These are phyloP conservation scores for Citrus reticulata DNA, from an alignment of 345 rosid genomes.

Conservation along the genomic window DNA sequence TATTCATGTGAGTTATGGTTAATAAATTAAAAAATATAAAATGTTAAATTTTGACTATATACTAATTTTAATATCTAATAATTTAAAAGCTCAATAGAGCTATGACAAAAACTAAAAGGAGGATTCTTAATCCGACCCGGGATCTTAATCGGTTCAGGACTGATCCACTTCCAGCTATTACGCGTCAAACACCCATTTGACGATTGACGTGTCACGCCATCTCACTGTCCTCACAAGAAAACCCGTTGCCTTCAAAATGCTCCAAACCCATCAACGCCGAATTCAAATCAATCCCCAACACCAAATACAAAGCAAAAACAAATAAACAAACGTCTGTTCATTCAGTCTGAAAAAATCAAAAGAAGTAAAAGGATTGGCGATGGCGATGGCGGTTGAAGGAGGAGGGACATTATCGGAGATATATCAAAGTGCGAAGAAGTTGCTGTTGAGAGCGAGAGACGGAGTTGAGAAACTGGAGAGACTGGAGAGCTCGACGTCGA, in stretches of 20 bases:
- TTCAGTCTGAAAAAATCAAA: not conserved
- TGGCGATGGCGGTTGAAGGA: constrained; percentile 30
- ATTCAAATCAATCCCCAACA: not conserved
- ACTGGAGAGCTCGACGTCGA: constrained; percentile 54
- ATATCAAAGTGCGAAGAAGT: constrained; percentile 53
- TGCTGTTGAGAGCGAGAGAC: constrained; percentile 63
- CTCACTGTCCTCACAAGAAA: not conserved
- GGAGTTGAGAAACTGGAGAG: constrained; percentile 87
- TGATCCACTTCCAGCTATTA: not conserved
- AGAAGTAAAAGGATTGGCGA: not conserved
- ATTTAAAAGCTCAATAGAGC: too few species aligned
- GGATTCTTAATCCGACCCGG: too few species aligned
- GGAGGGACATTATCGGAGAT: constrained; percentile 73
- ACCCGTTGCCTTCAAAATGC: not conserved
- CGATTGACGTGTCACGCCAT: not conserved
- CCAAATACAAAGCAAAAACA: not conserved
- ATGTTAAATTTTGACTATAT: too few species aligned
- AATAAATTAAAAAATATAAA: too few species aligned
- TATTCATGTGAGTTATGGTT: too few species aligned
- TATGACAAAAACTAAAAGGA: too few species aligned
- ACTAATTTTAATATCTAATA: too few species aligned
- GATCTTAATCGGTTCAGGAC: too few species aligned
- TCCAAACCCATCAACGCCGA: not conserved
- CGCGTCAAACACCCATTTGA: not conserved
- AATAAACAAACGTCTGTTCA: not conserved